Evolutionary conservation across 2,329 filamentous ascomycete species (phyloP).

Genomic region (Pseudocercospora fuligena): DNA sequence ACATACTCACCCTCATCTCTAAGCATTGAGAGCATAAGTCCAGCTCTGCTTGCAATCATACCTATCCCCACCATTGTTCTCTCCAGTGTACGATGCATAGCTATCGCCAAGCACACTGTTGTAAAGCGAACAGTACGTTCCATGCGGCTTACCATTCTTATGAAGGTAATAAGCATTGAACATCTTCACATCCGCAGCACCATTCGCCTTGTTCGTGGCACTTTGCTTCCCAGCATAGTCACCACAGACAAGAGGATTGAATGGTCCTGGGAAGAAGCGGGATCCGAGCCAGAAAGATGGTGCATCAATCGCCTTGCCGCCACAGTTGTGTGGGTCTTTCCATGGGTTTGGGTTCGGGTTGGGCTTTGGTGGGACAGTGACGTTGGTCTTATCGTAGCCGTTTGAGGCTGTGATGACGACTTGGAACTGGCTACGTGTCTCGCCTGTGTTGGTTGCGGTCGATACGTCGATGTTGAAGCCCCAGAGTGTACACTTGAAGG

Average conservation of each 20-base stretch:
- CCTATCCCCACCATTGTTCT: no score
- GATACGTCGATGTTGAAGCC: conserved; percentile 37
- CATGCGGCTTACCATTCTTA: no score
- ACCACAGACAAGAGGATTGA: conserved; percentile 35
- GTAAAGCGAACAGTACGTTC: no score
- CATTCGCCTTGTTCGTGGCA: no score
- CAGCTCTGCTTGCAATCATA: no score
- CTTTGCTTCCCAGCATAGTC: conserved; percentile 25
- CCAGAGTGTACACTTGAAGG: conserved; percentile 41
- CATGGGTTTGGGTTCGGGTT: conserved; percentile 15
- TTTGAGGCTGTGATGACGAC: conserved; percentile 36
- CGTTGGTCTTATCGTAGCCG: conserved; percentile 37
- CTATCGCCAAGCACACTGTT: no score
- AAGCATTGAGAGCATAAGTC: no score
- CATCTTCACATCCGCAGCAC: no score
- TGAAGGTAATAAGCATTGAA: no score
- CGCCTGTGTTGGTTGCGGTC: conserved; percentile 33
- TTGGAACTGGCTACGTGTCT: conserved; percentile 33
- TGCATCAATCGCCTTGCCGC: conserved; percentile 29
- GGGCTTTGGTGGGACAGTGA: conserved; percentile 15
- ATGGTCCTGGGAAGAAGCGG: conserved; percentile 38
- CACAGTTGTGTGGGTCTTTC: conserved; percentile 22
- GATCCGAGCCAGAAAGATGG: conserved; percentile 30
- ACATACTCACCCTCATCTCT: no score
- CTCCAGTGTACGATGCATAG: no score